Evolutionary conservation across 1,139 yeast genomes (phyloP).

Genomic region (Suhomyces yuchorum): DNA sequence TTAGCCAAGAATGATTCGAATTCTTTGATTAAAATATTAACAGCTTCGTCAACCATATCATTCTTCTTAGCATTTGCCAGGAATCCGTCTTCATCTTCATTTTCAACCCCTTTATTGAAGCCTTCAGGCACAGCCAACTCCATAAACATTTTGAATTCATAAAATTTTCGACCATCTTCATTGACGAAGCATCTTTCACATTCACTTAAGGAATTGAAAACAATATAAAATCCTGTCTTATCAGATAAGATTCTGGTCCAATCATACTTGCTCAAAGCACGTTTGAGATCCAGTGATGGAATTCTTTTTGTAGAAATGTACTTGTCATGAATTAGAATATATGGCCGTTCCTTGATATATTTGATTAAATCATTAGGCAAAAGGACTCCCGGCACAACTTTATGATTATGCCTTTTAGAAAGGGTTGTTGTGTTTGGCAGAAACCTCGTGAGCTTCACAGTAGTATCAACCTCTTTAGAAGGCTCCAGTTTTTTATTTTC

Average conservation of each 20-base stretch:
- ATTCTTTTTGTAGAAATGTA: conserved; percentile 54
- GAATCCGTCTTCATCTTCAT: conserved; percentile 13
- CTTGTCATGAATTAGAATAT: conserved; percentile 54
- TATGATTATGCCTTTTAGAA: conserved; percentile 35
- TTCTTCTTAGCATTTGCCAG: conserved; percentile 15
- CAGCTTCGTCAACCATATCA: conserved; percentile 58
- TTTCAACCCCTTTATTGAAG: conserved; percentile 12
- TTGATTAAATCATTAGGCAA: conserved; percentile 50
- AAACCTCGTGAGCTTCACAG: conserved; percentile 14
- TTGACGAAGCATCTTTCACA: conserved; percentile 66
- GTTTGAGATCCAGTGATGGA: conserved; percentile 56
- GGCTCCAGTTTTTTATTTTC: conserved; percentile 11
- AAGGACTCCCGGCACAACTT: conserved; percentile 35
- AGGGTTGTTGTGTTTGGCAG: conserved; percentile 40
- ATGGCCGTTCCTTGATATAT: conserved; percentile 57
- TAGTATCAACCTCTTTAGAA: conserved; percentile 12
- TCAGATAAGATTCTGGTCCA: conserved; percentile 70
- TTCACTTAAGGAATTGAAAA: conserved; percentile 64
- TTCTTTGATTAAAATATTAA: conserved; percentile 60
- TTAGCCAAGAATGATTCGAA: conserved; percentile 63
- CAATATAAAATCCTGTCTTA: conserved; percentile 65
- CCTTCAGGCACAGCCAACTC: conserved; percentile 52
- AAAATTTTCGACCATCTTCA: conserved; percentile 63
- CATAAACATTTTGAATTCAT: conserved; percentile 56
- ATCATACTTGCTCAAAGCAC: conserved; percentile 53